Base-by-base conservation (phyloP, 305 asterid genomes). In the Caryopteris hybrid region DNA sequence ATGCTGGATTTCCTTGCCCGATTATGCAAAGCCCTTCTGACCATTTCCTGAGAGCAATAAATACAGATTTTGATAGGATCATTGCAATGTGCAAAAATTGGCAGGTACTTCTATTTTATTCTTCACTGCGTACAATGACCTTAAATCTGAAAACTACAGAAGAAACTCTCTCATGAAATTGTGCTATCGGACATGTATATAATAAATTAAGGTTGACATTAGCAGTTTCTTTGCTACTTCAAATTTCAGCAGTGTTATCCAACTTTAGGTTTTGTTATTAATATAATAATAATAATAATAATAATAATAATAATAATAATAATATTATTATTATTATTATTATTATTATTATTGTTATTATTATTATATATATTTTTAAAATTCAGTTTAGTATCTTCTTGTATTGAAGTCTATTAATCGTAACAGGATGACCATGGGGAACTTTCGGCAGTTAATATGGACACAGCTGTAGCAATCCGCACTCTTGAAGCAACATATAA, bases 11-110 rank as follows among this genome's bases (percentile, higher is more conserved):
- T 81, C 99, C 99, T 72, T 95, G 99, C 74, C 99, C 99, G 8
- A 95, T 95, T 71, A 95, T 95, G 99, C 99, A 95, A 88, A 95
- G 99, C 79, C 99, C 99, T 61, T 89, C 99, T 1, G 99, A 94
- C 78, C 99, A 94, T 80, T 94, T 94, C 64, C 89, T 94, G 75
- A 96, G 99, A 70, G 99, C 98, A 48, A 94, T 94, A 83, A 91
- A 94, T 73, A 89, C 98, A 4, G 97, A 94, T 76, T 94, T 94
- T 45, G 99, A 94, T 78, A 79, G 98, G 80, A 94, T 94, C 74
- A 94, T 94, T 81, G 95, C 96, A 14, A 91, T 91, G 96, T 95
- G 97, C 94, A 95, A 90, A 88, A 91, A 92, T 74, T 95, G 98
- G 99, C 99, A 91, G 99, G 99, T 95, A 84, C 38, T 21, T 42